Evolutionary conservation across 2,329 filamentous ascomycete species (phyloP).

Genomic region (Claviceps sp.): DNA sequence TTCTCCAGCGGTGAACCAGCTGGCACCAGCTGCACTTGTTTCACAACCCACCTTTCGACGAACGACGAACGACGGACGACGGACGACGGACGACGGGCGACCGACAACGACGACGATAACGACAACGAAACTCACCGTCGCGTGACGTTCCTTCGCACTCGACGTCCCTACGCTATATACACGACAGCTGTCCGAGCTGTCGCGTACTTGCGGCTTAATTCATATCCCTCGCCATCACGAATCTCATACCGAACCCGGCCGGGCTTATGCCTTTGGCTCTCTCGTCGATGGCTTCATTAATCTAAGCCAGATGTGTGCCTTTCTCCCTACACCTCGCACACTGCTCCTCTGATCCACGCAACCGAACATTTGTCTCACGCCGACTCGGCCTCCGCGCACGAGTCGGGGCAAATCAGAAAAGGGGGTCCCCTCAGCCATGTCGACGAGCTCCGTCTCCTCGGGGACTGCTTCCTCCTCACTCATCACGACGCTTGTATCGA

Average conservation of each 20-base stretch:
- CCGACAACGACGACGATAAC: not conserved
- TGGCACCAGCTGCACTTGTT: too few species aligned
- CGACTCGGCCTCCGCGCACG: not conserved
- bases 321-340: not conserved
- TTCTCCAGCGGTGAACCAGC: too few species aligned
- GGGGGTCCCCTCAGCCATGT: constrained; percentile 2
- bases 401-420: constrained; percentile 2
- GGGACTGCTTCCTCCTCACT: constrained; percentile 1
- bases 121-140: not conserved
- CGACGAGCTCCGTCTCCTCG: constrained; percentile 3
- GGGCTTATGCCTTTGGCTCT: not conserved
- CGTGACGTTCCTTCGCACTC: not conserved
- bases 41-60: not conserved
- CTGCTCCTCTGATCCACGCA: not conserved
- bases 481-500: not conserved
- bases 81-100: too few species aligned
- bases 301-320: not conserved
- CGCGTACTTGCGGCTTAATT: not conserved
- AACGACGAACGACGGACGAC: not conserved
- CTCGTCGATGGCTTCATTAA: not conserved
- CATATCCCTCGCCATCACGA: not conserved
- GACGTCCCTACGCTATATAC: not conserved
- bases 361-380: not conserved
- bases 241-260: not conserved
- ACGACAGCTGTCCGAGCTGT: not conserved